A percentile compares a stretch with the other conserved stretches of the same genome.
phyloP scores from a whole-genome alignment of 768 basidiomycete species.

The Psilocybe subaeruginosa region DNA sequence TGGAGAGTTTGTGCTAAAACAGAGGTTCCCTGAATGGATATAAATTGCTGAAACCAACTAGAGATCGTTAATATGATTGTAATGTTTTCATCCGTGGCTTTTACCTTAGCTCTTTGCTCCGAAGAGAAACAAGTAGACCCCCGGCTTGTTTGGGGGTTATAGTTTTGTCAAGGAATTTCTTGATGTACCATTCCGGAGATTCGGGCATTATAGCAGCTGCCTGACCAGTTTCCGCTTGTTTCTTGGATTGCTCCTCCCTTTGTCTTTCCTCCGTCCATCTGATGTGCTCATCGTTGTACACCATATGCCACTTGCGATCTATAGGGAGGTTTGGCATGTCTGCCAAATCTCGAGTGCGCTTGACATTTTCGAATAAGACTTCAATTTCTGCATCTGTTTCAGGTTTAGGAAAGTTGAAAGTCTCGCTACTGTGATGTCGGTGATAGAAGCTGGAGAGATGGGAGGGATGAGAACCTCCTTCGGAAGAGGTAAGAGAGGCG shows the following conservation, averaged over 20 bases:
- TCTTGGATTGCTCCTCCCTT: conserved; percentile 63
- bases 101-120: conserved; percentile 82
- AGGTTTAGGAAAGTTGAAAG: conserved; percentile 80
- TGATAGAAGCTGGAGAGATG: conserved; percentile 59
- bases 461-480: conserved; percentile 43
- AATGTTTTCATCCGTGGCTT: conserved; percentile 20
- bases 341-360: conserved; percentile 66
- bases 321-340: conserved; percentile 63
- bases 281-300: conserved; percentile 80
- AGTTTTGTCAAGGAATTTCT: conserved; percentile 85
- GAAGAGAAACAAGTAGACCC: conserved; percentile 73
- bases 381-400: conserved; percentile 79
- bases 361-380: conserved; percentile 76
- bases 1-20: conserved; percentile 81
- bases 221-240: conserved; percentile 62
- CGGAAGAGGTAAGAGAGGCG: conserved; percentile 53
- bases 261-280: conserved; percentile 76
- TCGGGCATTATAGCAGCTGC: conserved; percentile 58
- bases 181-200: conserved; percentile 92
- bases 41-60: conserved; percentile 83
- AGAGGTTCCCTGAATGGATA: conserved; percentile 78
- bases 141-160: conserved; percentile 82
- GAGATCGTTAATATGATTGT: conserved; percentile 17
- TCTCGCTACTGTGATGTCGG: conserved; percentile 49
- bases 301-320: conserved; percentile 92